These are phyloP conservation scores for Colletotrichum chlorophyti DNA, from an alignment of 2,329 filamentous ascomycete genomes.

Conservation along the genomic window DNA sequence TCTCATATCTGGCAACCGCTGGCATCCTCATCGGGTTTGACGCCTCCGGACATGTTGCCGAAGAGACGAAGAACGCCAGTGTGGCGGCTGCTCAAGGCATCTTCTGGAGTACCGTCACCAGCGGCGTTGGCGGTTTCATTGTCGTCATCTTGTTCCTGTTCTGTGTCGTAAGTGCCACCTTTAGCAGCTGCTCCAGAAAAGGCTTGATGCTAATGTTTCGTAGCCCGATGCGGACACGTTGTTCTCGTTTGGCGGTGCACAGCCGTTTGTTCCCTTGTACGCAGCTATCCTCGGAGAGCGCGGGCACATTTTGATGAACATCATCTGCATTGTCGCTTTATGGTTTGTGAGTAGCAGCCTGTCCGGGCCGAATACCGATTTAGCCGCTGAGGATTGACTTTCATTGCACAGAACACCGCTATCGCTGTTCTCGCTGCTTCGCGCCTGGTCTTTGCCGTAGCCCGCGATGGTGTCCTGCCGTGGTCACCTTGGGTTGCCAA, in stretches of 20 bases:
- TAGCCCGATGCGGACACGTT: slow-evolving; percentile 59
- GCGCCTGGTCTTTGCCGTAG: slow-evolving; percentile 68
- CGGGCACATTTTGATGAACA: slow-evolving; percentile 66
- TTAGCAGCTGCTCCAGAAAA: fast-evolving
- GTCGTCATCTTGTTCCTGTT: slow-evolving; percentile 66
- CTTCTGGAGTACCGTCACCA: slow-evolving; percentile 65
- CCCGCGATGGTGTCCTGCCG: slow-evolving; percentile 65
- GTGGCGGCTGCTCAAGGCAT: slow-evolving; percentile 63
- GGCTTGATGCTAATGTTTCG: not conserved
- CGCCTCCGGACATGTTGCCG: slow-evolving; percentile 65
- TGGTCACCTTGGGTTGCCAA: slow-evolving; percentile 64
- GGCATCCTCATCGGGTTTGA: slow-evolving; percentile 68
- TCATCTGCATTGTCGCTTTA: slow-evolving; percentile 58
- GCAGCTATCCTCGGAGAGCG: slow-evolving; percentile 61
- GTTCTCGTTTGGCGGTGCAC: slow-evolving; percentile 59
- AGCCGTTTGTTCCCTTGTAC: slow-evolving; percentile 66
- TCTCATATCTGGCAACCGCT: slow-evolving; percentile 66
- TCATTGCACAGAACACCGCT: slow-evolving; percentile 55
- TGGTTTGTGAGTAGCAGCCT: slow-evolving; percentile 52
- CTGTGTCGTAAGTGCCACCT: slow-evolving; percentile 52
- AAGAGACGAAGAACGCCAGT: slow-evolving; percentile 66
- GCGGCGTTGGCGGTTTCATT: slow-evolving; percentile 60
- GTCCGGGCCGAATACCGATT: not conserved
- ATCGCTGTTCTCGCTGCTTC: slow-evolving; percentile 66
- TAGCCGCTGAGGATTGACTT: too few relatives aligned